Conservation (phyloP, 2,329 filamentous ascomycete species). For the Verticillium nubilum region DNA sequence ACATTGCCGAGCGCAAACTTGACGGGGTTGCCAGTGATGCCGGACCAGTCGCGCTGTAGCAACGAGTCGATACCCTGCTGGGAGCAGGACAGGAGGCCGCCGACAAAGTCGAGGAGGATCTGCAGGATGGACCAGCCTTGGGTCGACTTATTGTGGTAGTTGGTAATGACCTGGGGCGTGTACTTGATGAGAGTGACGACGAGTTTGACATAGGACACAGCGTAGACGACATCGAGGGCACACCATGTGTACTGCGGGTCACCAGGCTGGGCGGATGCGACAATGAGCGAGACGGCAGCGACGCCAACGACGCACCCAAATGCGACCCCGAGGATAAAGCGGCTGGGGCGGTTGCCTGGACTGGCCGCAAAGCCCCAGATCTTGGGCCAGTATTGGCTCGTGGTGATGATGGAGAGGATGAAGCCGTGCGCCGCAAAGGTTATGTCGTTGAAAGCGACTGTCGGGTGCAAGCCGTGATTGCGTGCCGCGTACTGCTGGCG, state of each 20-base stretch:
- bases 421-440: constrained; percentile 80
- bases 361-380: constrained; percentile 73
- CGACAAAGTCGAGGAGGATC: constrained; percentile 77
- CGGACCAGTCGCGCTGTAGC: constrained; percentile 81
- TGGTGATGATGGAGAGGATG: constrained; percentile 64
- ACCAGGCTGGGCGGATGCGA: constrained; percentile 29
- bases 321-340: constrained; percentile 62
- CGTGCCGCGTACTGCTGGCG: constrained; percentile 78
- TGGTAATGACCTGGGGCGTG: constrained; percentile 76
- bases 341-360: constrained; percentile 48
- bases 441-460: constrained; percentile 86
- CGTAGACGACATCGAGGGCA: constrained; percentile 59
- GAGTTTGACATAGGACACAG: constrained; percentile 83
- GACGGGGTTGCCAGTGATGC: constrained; percentile 83
- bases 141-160: constrained; percentile 81
- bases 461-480: constrained; percentile 69
- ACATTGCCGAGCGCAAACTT: constrained; percentile 86
- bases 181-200: constrained; percentile 89
- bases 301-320: constrained; percentile 62
- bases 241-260: constrained; percentile 47
- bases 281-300: constrained; percentile 39
- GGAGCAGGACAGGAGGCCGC: constrained; percentile 73
- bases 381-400: constrained; percentile 70
- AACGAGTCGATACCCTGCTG: constrained; percentile 85
- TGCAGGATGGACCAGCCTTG: constrained; percentile 81